Conservation (phyloP, 2,329 filamentous ascomycete genomes). For the Chrysoporthe austroafricana region DNA sequence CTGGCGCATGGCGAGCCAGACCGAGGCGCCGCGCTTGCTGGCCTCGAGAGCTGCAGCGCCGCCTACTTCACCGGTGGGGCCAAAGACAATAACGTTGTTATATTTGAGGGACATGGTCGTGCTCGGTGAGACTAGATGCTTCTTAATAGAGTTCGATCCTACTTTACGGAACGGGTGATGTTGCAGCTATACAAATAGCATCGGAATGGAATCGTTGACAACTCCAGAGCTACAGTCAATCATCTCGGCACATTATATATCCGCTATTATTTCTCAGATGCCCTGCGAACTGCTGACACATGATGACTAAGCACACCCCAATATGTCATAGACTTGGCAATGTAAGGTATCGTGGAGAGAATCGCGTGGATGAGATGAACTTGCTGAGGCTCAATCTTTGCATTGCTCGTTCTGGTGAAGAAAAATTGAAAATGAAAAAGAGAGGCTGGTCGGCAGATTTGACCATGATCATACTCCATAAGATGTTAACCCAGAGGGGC, state of each 20-base stretch:
- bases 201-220: no score
- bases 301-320: neutral
- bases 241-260: no score
- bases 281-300: no score
- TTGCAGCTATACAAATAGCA: no score
- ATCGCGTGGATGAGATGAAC: neutral
- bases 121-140: neutral
- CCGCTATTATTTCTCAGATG: no score
- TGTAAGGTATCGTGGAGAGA: neutral
- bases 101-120: constrained; percentile 29
- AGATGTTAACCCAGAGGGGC: no score
- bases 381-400: neutral
- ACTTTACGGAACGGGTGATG: neutral
- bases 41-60: constrained; percentile 45
- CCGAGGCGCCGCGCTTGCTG: constrained; percentile 45
- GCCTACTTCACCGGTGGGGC: constrained; percentile 52
- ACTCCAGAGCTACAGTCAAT: no score
- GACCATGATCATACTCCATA: no score
- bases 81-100: constrained; percentile 47
- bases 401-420: neutral
- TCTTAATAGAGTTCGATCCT: neutral
- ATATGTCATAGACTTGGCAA: neutral
- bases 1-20: constrained; percentile 28
- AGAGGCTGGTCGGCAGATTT: neutral
- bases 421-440: neutral